phyloP scores from a whole-genome alignment of 164 flowering plant genomes.

The Vitis labrusca region DNA sequence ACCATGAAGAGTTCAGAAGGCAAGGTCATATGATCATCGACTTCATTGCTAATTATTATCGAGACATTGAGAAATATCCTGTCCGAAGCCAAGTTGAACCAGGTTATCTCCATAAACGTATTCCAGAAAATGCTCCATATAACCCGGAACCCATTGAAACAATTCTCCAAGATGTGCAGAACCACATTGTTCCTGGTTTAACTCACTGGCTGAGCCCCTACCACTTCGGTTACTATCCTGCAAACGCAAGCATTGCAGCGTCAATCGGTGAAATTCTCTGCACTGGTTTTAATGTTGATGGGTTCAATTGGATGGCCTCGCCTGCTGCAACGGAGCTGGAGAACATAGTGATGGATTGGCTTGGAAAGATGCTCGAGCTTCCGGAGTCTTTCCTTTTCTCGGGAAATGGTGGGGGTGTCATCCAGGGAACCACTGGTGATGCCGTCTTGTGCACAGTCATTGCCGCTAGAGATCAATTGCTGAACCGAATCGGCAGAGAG shows the following conservation, averaged over 20 bases:
- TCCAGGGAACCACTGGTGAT: conserved; percentile 70
- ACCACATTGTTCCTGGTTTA: conserved; percentile 58
- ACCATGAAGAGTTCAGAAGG: conserved; percentile 59
- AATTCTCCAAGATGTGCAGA: conserved; percentile 47
- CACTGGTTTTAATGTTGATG: conserved; percentile 59
- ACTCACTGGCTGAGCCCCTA: conserved; percentile 79
- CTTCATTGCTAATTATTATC: conserved; percentile 66
- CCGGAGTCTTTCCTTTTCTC: conserved; percentile 45
- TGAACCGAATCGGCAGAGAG: conserved; percentile 32
- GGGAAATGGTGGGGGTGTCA: conserved; percentile 69
- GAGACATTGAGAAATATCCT: conserved; percentile 49
- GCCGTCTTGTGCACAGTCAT: conserved; percentile 49
- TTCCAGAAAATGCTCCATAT: conserved; percentile 53
- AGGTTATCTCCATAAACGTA: conserved; percentile 45
- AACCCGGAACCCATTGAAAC: conserved; percentile 50
- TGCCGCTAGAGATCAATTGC: conserved; percentile 51
- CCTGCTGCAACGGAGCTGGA: conserved; percentile 45
- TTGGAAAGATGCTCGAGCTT: conserved; percentile 15
- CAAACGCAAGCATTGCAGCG: conserved; percentile 51
- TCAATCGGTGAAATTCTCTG: conserved; percentile 67
- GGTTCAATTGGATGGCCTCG: conserved; percentile 72
- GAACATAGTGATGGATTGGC: conserved; percentile 22
- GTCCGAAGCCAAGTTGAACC: conserved; percentile 73
- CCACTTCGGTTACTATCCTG: conserved; percentile 60
- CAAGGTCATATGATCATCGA: conserved; percentile 63